phyloP scores from a whole-genome alignment of 108 stramenopile genomes.

The Hondaea fermentalgiana region DNA sequence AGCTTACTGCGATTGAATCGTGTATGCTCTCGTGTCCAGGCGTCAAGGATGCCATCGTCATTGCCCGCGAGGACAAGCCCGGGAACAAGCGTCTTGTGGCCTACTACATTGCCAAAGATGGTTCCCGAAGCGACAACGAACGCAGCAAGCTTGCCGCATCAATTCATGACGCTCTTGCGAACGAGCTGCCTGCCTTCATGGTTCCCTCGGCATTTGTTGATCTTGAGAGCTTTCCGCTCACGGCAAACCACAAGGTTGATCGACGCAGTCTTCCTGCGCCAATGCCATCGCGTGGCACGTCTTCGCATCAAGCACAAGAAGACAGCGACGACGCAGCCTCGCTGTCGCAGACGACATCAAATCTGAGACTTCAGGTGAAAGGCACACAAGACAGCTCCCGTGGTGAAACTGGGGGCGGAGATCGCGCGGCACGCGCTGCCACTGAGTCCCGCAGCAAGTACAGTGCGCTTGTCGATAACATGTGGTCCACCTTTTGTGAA shows the following conservation, averaged over 20 bases:
- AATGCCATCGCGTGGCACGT: neutral
- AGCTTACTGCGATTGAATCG: conserved; percentile 29
- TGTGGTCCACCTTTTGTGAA: neutral
- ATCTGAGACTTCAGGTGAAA: neutral
- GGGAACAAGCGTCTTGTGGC: neutral
- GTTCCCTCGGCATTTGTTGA: neutral
- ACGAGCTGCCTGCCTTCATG: neutral
- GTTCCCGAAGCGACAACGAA: neutral
- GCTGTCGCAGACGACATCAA: neutral
- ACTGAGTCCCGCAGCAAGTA: neutral
- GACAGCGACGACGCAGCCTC: neutral
- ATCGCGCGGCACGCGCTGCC: no score
- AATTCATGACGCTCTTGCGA: neutral
- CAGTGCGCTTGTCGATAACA: neutral
- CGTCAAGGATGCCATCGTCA: neutral
- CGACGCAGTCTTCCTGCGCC: neutral
- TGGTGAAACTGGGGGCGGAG: no score
- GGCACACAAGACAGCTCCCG: neutral
- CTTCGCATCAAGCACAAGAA: neutral
- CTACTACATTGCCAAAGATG: neutral
- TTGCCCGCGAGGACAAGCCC: neutral
- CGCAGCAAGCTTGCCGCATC: neutral
- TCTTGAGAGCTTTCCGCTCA: neutral
- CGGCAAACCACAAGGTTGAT: neutral
- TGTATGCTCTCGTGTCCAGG: neutral